Conservation (phyloP, 1,284 basidiomycete species). For the Lentinus polychrous region DNA sequence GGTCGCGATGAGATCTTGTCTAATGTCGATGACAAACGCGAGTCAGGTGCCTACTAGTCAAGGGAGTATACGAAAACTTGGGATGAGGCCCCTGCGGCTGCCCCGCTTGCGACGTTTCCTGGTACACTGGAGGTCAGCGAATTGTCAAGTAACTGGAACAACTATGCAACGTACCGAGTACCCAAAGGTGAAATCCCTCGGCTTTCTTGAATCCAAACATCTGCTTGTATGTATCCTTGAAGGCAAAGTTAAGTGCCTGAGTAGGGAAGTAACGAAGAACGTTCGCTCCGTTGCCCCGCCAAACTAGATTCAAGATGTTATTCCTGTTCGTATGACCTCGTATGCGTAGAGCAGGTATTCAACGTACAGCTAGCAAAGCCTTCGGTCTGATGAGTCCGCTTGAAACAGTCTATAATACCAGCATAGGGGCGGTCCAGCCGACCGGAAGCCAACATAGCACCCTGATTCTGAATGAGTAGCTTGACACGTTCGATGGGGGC, state of each 20-base stretch:
- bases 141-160: background rate
- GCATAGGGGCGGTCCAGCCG: slow-evolving; percentile 50
- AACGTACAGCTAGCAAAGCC: slow-evolving; percentile 36
- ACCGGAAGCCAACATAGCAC: slow-evolving; percentile 46
- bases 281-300: slow-evolving; percentile 61
- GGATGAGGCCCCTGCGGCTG: slow-evolving; percentile 40
- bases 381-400: slow-evolving; percentile 47
- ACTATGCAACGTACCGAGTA: slow-evolving; percentile 30
- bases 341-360: no score
- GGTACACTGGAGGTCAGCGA: background rate
- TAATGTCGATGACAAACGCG: background rate
- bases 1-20: background rate
- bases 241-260: slow-evolving; percentile 51
- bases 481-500: slow-evolving; percentile 73
- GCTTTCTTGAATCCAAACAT: slow-evolving; percentile 47
- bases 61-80: slow-evolving; percentile 54
- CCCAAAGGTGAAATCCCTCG: slow-evolving; percentile 49
- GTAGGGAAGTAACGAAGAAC: slow-evolving; percentile 63
- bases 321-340: no score
- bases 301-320: slow-evolving; percentile 29
- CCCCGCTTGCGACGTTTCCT: slow-evolving; percentile 39
- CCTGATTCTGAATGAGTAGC: slow-evolving; percentile 66
- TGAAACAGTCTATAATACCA: slow-evolving; percentile 56
- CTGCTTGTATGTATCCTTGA: slow-evolving; percentile 41
- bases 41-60: slow-evolving; percentile 38